Evolutionary conservation across 495 filamentous ascomycete genomes (phyloP).

Genomic region (Podospora pseudocomata): DNA sequence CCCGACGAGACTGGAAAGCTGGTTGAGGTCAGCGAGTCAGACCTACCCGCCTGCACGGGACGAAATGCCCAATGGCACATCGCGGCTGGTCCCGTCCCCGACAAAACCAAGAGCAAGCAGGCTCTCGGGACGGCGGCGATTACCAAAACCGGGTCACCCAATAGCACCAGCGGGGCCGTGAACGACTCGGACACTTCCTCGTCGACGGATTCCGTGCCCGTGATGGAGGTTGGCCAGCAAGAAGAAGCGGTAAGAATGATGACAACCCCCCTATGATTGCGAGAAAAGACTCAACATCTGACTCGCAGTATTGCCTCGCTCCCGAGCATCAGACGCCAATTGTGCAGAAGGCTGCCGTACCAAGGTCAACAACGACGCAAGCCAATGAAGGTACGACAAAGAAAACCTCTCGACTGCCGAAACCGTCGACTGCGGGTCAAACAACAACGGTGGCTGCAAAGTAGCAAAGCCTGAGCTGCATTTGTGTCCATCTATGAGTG

Average conservation of each 20-base stretch:
- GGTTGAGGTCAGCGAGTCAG: conserved; percentile 7
- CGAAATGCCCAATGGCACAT: conserved; percentile 6
- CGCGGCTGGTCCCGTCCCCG: neutral
- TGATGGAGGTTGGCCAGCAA: neutral
- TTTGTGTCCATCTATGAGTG: neutral
- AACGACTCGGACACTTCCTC: neutral
- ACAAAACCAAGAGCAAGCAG: neutral
- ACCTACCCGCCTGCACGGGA: conserved; percentile 9
- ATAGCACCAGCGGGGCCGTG: neutral
- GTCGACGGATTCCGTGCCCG: neutral
- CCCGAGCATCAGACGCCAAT: neutral
- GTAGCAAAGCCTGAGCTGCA: neutral
- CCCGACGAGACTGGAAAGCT: conserved; percentile 9
- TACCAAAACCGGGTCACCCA: neutral
- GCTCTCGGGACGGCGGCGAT: neutral
- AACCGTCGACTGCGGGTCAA: neutral
- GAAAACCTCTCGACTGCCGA: neutral
- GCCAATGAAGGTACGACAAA: neutral
- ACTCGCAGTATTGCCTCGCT: neutral
- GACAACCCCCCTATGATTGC: neutral
- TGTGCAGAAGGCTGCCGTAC: neutral
- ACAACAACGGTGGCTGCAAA: neutral
- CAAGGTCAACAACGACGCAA: neutral
- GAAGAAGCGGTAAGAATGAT: neutral
- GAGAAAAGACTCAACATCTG: neutral